Evolutionary conservation across 371 early-diverging fungal species (phyloP).

Genomic region (Blyttiomyces sp.): DNA sequence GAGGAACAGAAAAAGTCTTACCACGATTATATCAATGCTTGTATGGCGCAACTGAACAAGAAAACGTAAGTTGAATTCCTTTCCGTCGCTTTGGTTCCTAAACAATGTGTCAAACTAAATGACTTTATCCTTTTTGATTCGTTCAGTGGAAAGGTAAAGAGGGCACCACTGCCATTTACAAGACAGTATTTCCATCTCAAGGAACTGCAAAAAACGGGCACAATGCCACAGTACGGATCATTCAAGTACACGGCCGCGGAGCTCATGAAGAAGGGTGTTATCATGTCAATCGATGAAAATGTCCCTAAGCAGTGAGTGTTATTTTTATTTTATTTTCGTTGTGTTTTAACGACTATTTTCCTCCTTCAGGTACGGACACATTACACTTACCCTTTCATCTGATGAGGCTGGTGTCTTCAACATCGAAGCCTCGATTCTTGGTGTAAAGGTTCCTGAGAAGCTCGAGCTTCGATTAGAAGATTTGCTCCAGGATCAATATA

Average conservation of each 20-base stretch:
- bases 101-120: neutral
- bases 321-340: neutral
- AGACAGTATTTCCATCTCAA: slow-evolving; percentile 90
- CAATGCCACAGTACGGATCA: slow-evolving; percentile 93
- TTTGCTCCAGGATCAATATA: slow-evolving; percentile 87
- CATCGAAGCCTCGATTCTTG: slow-evolving; percentile 78
- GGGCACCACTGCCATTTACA: slow-evolving; percentile 81
- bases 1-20: slow-evolving; percentile 82
- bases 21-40: slow-evolving; percentile 83
- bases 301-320: slow-evolving; percentile 62
- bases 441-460: slow-evolving; percentile 72
- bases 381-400: slow-evolving; percentile 86
- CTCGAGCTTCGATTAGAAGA: slow-evolving; percentile 90
- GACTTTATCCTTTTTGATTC: slow-evolving; percentile 24
- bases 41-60: slow-evolving; percentile 83
- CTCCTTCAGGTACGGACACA: slow-evolving; percentile 67
- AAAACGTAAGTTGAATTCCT: slow-evolving; percentile 47
- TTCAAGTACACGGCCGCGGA: slow-evolving; percentile 95
- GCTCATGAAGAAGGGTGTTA: slow-evolving; percentile 87
- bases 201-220: slow-evolving; percentile 77
- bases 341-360: neutral
- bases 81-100: neutral
- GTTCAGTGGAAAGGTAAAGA: slow-evolving; percentile 46
- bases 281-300: slow-evolving; percentile 78
- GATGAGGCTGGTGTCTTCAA: slow-evolving; percentile 87